Percentiles rank a stretch among this genome's conserved stretches.
Evolutionary conservation across 768 basidiomycete genomes (phyloP).

Genomic region (Leccinum broughii): DNA sequence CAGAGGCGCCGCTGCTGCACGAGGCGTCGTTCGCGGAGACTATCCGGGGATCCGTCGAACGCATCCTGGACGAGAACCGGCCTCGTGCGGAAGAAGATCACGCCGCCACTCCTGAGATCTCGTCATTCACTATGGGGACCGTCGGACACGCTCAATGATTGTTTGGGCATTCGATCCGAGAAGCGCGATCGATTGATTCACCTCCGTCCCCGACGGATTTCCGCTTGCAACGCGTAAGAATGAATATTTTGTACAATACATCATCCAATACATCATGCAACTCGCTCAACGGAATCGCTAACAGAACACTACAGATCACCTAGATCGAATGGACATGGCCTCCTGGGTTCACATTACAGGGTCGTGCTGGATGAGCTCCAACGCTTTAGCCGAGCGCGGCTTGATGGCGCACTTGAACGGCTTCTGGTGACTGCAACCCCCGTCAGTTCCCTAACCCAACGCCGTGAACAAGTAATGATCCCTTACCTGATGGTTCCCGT

Average conservation of each 20-base stretch:
- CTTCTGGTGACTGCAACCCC: slow-evolving; percentile 49
- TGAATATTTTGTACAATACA: background rate
- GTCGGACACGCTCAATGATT: background rate
- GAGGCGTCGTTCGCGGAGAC: slow-evolving; percentile 46
- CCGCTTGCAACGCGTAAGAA: background rate
- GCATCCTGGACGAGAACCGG: slow-evolving; percentile 45
- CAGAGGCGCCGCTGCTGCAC: slow-evolving; percentile 48
- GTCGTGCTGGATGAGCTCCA: slow-evolving; percentile 53
- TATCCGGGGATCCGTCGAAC: slow-evolving; percentile 44
- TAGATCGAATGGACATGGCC: slow-evolving; percentile 1
- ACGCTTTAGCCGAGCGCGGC: slow-evolving; percentile 59
- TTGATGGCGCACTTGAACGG: slow-evolving; percentile 61
- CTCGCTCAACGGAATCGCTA: background rate
- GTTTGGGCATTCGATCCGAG: background rate
- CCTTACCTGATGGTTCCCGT: slow-evolving; percentile 63
- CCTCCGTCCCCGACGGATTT: slow-evolving; percentile 6
- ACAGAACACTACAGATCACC: background rate
- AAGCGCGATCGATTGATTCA: background rate
- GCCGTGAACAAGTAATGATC: background rate
- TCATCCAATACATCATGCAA: background rate
- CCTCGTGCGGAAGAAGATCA: slow-evolving; percentile 2
- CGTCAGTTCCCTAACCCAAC: slow-evolving; percentile 2
- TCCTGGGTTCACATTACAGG: slow-evolving; percentile 23
- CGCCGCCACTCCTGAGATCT: background rate
- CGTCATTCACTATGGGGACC: background rate